Base-by-base conservation (phyloP, 2,329 filamentous ascomycete species). In the Pyricularia sp. region DNA sequence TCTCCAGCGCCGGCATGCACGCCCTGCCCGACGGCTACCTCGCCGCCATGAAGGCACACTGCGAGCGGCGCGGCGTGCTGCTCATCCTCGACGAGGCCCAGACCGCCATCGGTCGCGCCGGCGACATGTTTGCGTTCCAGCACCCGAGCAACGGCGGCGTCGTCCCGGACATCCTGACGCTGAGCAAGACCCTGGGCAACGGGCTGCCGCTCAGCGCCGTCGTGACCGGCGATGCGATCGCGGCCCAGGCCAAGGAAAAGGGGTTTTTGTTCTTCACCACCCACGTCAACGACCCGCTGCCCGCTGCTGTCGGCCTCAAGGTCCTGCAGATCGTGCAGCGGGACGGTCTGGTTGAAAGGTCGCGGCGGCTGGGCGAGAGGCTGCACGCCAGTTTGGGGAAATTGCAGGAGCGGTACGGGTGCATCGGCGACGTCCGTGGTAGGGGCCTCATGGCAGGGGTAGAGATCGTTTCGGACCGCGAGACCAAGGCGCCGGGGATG, bases 21-120 rank as follows among this genome's bases (percentile, higher is more conserved):
- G 82, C 81, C 0, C 78, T 85, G 0, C 86, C 87, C 0, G 69
- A 75, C 0, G 87, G 87, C 0, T 90, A 89, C 72, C 77, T 90
- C 23, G 78, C 78, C 68, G 81, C 80, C 0, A 78, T 89, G 72
- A 82, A 80, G 68, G 72, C 75, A 1, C 81, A 88, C 68, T 88
- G 85, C 73, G 79, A 82, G 69, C 81, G 81, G 70, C 80, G 86
- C 1, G 83, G 80, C 2, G 86, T 88, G 81, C 78, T 88, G 2
- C 73, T 88, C 7, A 88, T 88, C 64, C 75, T 88, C 20, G 86
- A 88, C 70, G 86, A 88, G 73, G 86, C 86, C 0, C 86, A 88
- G 75, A 88, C 86, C 0, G 86, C 83, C 0, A 78, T 88, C 2
- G 85, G 86, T 0, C 79, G 86, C 0, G 83, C 81, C 0, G 86